phyloP scores from a whole-genome alignment of 1,284 basidiomycete genomes.

The Hypsizygus ulmarius region DNA sequence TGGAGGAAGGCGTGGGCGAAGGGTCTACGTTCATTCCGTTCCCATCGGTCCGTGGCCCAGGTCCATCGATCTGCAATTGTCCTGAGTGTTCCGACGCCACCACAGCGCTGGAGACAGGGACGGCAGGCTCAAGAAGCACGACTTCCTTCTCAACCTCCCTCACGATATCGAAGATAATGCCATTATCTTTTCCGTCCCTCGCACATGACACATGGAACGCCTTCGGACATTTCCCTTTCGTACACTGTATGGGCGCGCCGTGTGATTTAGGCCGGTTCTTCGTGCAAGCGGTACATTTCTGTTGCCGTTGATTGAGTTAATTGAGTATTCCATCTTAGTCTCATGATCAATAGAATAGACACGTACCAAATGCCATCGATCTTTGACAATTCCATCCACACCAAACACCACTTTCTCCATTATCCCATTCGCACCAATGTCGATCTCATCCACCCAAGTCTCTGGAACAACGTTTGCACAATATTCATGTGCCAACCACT shows the following conservation, averaged over 20 bases:
- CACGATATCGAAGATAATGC: constrained; percentile 60
- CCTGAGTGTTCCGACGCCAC: constrained; percentile 11
- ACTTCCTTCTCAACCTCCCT: constrained; percentile 78
- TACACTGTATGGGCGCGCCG: constrained; percentile 93
- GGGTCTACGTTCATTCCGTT: constrained; percentile 10
- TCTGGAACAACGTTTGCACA: constrained; percentile 83
- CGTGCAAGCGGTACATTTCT: constrained; percentile 88
- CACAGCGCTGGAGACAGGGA: constrained; percentile 2
- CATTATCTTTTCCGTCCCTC: constrained; percentile 46
- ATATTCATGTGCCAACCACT: constrained; percentile 70
- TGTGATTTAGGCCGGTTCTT: constrained; percentile 66
- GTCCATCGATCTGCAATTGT: constrained; percentile 27
- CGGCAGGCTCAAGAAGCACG: constrained; percentile 47
- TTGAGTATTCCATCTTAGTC: background rate
- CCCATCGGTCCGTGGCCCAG: constrained; percentile 9
- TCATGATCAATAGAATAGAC: background rate
- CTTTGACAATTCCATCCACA: constrained; percentile 82
- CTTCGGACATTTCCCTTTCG: constrained; percentile 89
- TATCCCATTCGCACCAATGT: constrained; percentile 34
- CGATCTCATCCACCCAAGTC: constrained; percentile 77
- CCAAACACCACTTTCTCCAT: constrained; percentile 70
- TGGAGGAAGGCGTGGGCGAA: constrained; percentile 26
- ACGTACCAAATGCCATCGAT: constrained; percentile 86
- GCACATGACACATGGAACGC: constrained; percentile 96
- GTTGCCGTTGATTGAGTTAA: constrained; percentile 14